Base-by-base conservation (phyloP, 2,329 filamentous ascomycete genomes). In the Bisporella sp. region DNA sequence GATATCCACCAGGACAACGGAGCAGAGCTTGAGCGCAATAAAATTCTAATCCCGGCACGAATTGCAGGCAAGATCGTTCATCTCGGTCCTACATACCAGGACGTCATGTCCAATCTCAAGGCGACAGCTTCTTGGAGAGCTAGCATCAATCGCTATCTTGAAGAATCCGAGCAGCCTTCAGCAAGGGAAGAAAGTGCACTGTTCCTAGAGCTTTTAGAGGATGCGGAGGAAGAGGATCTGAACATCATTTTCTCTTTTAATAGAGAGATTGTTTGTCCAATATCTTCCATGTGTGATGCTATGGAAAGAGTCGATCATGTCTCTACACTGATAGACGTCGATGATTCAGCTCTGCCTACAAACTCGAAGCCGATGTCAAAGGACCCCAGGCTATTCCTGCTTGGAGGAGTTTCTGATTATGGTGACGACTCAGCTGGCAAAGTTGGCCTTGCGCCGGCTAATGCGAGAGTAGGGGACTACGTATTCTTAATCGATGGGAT, bases 131-230 rank as follows among this genome's bases (percentile, higher is more conserved):
- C 33, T 3, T 54, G 50, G 44, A 52, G 37, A 13, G 35, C 44
- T 11, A 47, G 9, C 35, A 54, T 54, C 12, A 48, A 49, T 13
- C 39, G 28, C 11, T 8, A 45, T 31, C 7, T 48, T 5, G 32
- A 44, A 0, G 21, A 33, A 31, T 7, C 6, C 1, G 6, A 31
- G 12, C 32, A 29, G 11, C n/a, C 44, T 21, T 32, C 12, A 11
- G 51, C 46, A n/a, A 49, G 41, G 9, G 48, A 54, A 33, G 48
- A 54, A 11, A 51, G 41, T 31, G 49, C 51, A 9, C 6, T 51
- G 6, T 54, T 54, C 21, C 31, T 51, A 28, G 48, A 54, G 29
- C 1, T 35, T 8, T 29, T 53, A 7, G 41, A 43, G 9, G 21
- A 28, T 28, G 21, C 4, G 9, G 21, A 8, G 8, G 41, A 43